Evolutionary conservation across 1,139 yeast species (phyloP).

Genomic region (Scheffersomyces quercinus): DNA sequence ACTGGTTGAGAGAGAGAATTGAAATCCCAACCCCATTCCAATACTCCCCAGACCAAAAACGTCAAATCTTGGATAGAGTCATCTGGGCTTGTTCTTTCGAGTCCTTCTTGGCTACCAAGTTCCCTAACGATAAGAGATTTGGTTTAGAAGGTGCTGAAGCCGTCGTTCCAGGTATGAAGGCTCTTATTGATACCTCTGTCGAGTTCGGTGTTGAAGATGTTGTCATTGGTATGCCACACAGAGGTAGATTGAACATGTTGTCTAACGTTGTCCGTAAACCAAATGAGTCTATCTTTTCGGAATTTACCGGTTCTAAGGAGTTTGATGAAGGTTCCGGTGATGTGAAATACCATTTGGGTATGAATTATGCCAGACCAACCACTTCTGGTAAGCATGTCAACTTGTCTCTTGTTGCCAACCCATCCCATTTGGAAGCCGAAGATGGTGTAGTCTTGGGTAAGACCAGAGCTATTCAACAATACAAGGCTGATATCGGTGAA

Average conservation of each 20-base stretch:
- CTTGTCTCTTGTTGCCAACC: constrained; percentile 95
- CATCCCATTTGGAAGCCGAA: constrained; percentile 98
- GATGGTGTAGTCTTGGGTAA: constrained; percentile 98
- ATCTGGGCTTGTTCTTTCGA: constrained; percentile 97
- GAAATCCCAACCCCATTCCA: constrained; percentile 89
- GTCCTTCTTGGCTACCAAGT: constrained; percentile 86
- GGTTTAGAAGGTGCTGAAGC: constrained; percentile 99
- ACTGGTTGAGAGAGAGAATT: constrained; percentile 96
- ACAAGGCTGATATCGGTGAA: constrained; percentile 80
- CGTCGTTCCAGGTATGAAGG: constrained; percentile 95
- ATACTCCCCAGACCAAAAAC: constrained; percentile 84
- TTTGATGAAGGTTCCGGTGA: constrained; percentile 96
- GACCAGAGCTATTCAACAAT: constrained; percentile 94
- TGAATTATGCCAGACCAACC: constrained; percentile 98
- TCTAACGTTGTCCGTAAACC: constrained; percentile 98
- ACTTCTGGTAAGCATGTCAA: constrained; percentile 97
- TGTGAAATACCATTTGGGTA: constrained; percentile 98
- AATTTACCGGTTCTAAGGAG: constrained; percentile 87
- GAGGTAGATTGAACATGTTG: constrained; percentile 97
- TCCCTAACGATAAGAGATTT: constrained; percentile 97
- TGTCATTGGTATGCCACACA: constrained; percentile 99
- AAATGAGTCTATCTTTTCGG: constrained; percentile 94
- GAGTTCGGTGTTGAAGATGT: constrained; percentile 93
- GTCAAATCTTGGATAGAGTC: constrained; percentile 93
- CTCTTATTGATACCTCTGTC: constrained; percentile 90